Evolutionary conservation across 768 basidiomycete genomes (phyloP).

Genomic region (Agrocybe chaxingu): DNA sequence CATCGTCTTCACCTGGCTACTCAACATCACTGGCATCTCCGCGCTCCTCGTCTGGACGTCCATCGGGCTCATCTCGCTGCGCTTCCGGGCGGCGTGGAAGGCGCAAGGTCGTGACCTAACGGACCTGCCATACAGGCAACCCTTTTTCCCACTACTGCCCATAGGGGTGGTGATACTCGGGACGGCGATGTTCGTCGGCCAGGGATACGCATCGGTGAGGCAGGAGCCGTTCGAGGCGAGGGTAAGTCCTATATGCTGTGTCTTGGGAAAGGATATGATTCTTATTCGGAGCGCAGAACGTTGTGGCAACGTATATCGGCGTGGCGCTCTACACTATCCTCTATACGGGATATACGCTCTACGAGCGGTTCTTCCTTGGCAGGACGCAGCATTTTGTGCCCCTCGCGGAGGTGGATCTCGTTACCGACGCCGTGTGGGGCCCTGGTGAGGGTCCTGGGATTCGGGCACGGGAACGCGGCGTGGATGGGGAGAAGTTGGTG

Average conservation of each 20-base stretch:
- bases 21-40: slow-evolving; percentile 64
- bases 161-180: slow-evolving; percentile 46
- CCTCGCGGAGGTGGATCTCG: slow-evolving; percentile 41
- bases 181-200: slow-evolving; percentile 49
- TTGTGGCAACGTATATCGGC: slow-evolving; percentile 55
- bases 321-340: slow-evolving; percentile 43
- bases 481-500: slow-evolving; percentile 3
- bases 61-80: slow-evolving; percentile 51
- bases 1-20: slow-evolving; percentile 54
- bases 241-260: slow-evolving; percentile 24
- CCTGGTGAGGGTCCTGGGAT: slow-evolving; percentile 37
- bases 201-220: slow-evolving; percentile 48
- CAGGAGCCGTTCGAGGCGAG: slow-evolving; percentile 40
- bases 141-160: slow-evolving; percentile 52
- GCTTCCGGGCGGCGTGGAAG: slow-evolving; percentile 61
- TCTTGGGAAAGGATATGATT: background rate
- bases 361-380: slow-evolving; percentile 30
- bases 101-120: slow-evolving; percentile 46
- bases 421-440: slow-evolving; percentile 53
- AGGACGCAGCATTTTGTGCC: slow-evolving; percentile 37
- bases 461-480: slow-evolving; percentile 27
- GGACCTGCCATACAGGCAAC: slow-evolving; percentile 59
- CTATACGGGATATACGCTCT: slow-evolving; percentile 40
- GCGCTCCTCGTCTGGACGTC: slow-evolving; percentile 67
- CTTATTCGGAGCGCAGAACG: slow-evolving; percentile 32